A percentile compares a stretch with the other conserved stretches of the same genome.
phyloP scores from a whole-genome alignment of 768 basidiomycete genomes.

The Hericium erinaceus region DNA sequence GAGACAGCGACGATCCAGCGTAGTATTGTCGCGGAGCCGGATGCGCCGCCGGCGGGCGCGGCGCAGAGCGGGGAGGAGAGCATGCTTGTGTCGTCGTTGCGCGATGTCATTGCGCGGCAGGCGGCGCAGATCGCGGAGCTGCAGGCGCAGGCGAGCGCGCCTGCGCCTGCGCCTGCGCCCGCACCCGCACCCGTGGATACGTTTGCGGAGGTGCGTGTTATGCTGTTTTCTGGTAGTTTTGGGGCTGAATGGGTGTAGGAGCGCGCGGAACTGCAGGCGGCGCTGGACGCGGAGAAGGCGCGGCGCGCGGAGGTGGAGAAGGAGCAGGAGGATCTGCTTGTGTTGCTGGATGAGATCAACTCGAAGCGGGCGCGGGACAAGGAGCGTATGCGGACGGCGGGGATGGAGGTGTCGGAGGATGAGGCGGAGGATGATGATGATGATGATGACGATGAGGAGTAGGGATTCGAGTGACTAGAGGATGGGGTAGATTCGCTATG shows the following conservation, averaged over 20 bases:
- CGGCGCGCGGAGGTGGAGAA: slow-evolving; percentile 82
- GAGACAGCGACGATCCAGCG: slow-evolving; percentile 64
- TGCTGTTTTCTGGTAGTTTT: background rate
- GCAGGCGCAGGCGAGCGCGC: slow-evolving; percentile 41
- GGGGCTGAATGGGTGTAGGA: slow-evolving; percentile 16
- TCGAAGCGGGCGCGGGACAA: slow-evolving; percentile 84
- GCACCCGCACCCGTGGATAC: background rate
- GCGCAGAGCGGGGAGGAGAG: slow-evolving; percentile 64
- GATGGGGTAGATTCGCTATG: no score
- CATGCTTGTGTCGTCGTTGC: slow-evolving; percentile 73
- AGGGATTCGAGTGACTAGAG: background rate
- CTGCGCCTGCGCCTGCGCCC: background rate
- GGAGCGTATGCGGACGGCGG: slow-evolving; percentile 57
- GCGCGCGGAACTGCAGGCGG: slow-evolving; percentile 42
- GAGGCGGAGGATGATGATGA: slow-evolving; percentile 70
- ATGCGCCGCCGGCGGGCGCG: slow-evolving; percentile 43
- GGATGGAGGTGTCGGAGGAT: slow-evolving; percentile 87
- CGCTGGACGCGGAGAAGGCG: slow-evolving; percentile 45
- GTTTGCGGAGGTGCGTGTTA: slow-evolving; percentile 3
- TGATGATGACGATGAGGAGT: slow-evolving; percentile 22
- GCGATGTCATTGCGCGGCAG: slow-evolving; percentile 76
- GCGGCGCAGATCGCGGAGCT: slow-evolving; percentile 69
- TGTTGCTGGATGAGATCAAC: slow-evolving; percentile 86
- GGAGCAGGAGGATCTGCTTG: slow-evolving; percentile 93
- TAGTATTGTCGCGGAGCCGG: slow-evolving; percentile 60